Evolutionary conservation across 148 eudicot genomes (phyloP).

Genomic region (Rhododendron ovatum): DNA sequence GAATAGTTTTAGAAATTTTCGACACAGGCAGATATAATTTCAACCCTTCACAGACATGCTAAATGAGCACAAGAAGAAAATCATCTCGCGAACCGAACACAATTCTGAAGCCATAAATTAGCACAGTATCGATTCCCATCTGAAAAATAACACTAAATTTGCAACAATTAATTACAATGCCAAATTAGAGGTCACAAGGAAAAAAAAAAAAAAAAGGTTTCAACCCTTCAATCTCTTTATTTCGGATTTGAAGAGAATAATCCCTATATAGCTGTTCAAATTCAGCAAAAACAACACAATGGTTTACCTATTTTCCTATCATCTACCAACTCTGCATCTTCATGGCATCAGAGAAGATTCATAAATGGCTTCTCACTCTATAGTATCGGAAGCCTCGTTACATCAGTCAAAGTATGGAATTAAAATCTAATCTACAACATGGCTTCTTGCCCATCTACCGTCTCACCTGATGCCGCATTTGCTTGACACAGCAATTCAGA

Average conservation of each 20-base stretch:
- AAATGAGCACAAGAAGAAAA: background rate
- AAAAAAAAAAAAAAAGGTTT: background rate
- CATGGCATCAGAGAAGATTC: conserved; percentile 11
- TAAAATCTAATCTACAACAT: conserved; percentile 10
- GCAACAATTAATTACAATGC: background rate
- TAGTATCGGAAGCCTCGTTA: conserved; percentile 2
- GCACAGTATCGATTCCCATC: background rate
- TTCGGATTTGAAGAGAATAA: background rate
- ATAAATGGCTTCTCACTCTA: conserved; percentile 4
- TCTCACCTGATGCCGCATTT: conserved; percentile 4
- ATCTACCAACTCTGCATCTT: conserved; percentile 7
- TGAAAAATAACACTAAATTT: conserved; percentile 5
- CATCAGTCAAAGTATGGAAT: conserved; percentile 14
- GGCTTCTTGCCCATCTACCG: conserved; percentile 6
- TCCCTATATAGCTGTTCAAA: conserved; percentile 1
- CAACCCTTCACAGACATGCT: background rate
- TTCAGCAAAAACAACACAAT: conserved; percentile 16
- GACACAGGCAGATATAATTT: background rate
- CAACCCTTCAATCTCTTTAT: background rate
- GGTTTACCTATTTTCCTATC: conserved; percentile 12
- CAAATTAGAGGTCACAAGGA: background rate
- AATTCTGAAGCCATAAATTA: background rate
- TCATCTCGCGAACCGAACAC: background rate
- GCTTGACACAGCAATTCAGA: conserved; percentile 13
- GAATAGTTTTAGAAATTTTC: background rate